phyloP scores from a whole-genome alignment of 345 rosid genomes.

The Carallia brachiata region DNA sequence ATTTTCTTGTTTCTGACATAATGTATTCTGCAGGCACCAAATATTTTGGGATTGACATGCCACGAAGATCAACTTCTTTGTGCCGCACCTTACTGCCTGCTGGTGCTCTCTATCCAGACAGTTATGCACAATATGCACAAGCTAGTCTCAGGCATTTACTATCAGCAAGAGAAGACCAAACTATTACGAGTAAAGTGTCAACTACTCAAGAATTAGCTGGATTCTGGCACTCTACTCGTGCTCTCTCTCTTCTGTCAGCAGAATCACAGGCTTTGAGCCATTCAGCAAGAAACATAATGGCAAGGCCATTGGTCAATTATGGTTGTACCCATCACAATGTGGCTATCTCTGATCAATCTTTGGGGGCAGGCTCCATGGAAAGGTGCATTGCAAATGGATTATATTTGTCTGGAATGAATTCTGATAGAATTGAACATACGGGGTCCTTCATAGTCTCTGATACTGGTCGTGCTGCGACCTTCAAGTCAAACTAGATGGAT shows the following conservation, averaged over 20 bases:
- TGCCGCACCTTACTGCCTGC: slow-evolving; percentile 20
- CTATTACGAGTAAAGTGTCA: slow-evolving; percentile 29
- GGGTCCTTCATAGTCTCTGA: slow-evolving; percentile 17
- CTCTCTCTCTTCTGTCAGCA: slow-evolving; percentile 98
- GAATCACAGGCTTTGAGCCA: slow-evolving; percentile 48
- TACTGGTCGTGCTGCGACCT: slow-evolving; percentile 16
- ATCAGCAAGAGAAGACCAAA: slow-evolving; percentile 21
- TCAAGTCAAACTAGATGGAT: slow-evolving; percentile 23
- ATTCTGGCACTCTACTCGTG: slow-evolving; percentile 56
- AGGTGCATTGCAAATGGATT: slow-evolving; percentile 14
- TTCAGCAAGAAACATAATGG: slow-evolving; percentile 36
- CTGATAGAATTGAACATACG: slow-evolving; percentile 14
- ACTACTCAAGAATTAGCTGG: slow-evolving; percentile 42
- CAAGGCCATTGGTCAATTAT: slow-evolving; percentile 32
- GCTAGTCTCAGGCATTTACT: slow-evolving; percentile 14
- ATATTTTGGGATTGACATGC: slow-evolving; percentile 20
- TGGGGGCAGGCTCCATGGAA: slow-evolving; percentile 10
- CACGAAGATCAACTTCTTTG: slow-evolving; percentile 24
- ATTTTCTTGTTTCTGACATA: neutral
- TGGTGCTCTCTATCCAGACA: slow-evolving; percentile 20
- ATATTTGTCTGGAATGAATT: slow-evolving; percentile 14
- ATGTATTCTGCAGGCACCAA: slow-evolving; percentile 25
- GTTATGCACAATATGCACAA: slow-evolving; percentile 24
- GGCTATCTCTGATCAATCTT: slow-evolving; percentile 28
- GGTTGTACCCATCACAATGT: slow-evolving; percentile 20